Evolutionary conservation across 495 filamentous ascomycete species (phyloP), one percentile per base, ranked within the genome.

Genomic region (Daldinia loculata): DNA sequence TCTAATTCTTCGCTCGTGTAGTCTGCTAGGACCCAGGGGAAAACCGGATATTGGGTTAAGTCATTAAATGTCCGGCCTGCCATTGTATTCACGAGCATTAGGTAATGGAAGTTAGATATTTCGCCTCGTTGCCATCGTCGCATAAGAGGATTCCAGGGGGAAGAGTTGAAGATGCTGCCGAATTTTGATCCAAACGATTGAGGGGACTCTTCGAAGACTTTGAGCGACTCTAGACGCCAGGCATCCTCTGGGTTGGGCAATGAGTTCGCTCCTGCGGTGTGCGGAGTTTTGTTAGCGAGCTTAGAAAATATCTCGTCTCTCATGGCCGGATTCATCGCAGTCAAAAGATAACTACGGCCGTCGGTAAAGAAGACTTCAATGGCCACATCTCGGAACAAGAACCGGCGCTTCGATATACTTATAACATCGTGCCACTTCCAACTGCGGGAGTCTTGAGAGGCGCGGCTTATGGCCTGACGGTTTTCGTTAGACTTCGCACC

Each of bases 31-130:
- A 99, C 90, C 95, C 95, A 99, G 11, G 95, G 95, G 74, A 99
- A 99, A 22, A 99, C 95, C 0, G 95, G 95, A 74, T 99, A 99
- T 69, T 98, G 96, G 1, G 95, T 99, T 9, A 99, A 82, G 77
- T 99, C 95, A 75, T 99, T 99, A 84, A 99, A 99, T 0, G 95
- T 98, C 56, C 95, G 84, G 32, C 95, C 95, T 19, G 95, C 95
- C 85, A 98, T 93, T 6, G 96, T 98, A 75, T 99, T 99, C 76
- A 99, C 88, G 50, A 97, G 86, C 96, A 99, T 98, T 29, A 99
- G 86, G 78, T 99, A 99, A 78, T 97, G 93, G 74, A 98, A 99
- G 77, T 99, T 99, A 6, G 96, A 98, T 8, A 98, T 92, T 73
- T 98, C 96, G 6, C 95, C 96, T 75, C 89, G 91, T 59, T 93